Evolutionary conservation across 106 monocot species (phyloP).

Genomic region (Allium cepa): DNA sequence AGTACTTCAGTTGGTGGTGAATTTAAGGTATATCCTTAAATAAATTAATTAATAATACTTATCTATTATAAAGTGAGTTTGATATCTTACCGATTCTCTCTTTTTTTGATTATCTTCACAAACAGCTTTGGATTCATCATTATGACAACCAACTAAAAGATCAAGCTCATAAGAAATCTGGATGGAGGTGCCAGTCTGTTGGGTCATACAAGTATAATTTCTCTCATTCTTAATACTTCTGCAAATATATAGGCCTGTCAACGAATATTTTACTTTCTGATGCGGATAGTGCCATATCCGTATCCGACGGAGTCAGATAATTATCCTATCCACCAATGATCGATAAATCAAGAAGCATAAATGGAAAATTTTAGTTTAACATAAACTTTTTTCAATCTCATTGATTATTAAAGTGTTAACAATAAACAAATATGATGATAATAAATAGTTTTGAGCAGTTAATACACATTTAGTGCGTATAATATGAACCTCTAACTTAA

Average conservation of each 20-base stretch:
- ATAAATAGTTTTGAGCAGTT: too few relatives aligned
- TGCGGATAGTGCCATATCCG: too few relatives aligned
- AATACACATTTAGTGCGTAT: too few relatives aligned
- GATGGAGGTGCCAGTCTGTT: slow-evolving; percentile 94
- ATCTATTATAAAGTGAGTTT: neutral
- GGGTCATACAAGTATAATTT: slow-evolving; percentile 86
- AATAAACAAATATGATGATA: too few relatives aligned
- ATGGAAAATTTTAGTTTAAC: too few relatives aligned
- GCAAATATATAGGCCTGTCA: neutral
- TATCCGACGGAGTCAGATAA: too few relatives aligned
- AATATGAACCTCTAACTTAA: too few relatives aligned
- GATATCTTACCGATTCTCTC: neutral
- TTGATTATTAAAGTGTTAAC: too few relatives aligned
- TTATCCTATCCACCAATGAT: too few relatives aligned
- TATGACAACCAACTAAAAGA: slow-evolving; percentile 14
- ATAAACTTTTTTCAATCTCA: too few relatives aligned
- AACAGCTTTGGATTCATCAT: slow-evolving; percentile 62
- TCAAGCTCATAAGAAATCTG: slow-evolving; percentile 41
- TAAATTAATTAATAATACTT: neutral
- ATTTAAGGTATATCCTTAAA: slow-evolving; percentile 57
- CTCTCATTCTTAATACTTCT: neutral
- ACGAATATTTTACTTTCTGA: too few relatives aligned
- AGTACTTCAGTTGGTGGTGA: slow-evolving; percentile 87
- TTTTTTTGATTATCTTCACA: neutral
- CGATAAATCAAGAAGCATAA: too few relatives aligned